phyloP scores from a whole-genome alignment of 202 grass and related monocot species.

The Setaria italica region DNA sequence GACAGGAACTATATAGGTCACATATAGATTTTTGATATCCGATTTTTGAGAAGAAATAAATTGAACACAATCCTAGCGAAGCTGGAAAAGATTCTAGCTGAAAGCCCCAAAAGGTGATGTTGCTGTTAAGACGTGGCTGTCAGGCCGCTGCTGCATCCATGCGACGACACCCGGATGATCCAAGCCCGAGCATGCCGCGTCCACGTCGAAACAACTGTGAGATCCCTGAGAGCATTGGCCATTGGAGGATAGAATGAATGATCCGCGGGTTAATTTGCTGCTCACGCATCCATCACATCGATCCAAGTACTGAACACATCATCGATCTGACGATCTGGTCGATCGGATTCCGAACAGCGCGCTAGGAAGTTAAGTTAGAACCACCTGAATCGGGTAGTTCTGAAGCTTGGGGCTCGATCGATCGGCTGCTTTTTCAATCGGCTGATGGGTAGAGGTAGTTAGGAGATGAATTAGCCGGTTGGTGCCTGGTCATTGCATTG shows the following conservation, averaged over 20 bases:
- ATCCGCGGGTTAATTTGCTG: not conserved
- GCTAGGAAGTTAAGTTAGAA: not conserved
- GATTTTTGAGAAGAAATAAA: not conserved
- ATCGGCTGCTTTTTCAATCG: too few species aligned
- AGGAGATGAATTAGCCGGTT: too few species aligned
- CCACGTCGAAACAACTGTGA: constrained; percentile 5
- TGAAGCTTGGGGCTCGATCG: too few species aligned
- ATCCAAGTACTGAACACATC: not conserved
- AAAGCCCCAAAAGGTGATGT: not conserved
- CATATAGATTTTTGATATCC: too few species aligned
- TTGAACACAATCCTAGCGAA: not conserved
- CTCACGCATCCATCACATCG: constrained; percentile 16
- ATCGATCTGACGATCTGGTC: too few species aligned
- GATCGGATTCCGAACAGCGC: too few species aligned
- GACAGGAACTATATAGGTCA: too few species aligned
- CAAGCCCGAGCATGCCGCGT: constrained; percentile 11
- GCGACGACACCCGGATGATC: constrained; percentile 39
- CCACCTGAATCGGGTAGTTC: constrained; percentile 19
- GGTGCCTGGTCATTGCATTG: too few species aligned
- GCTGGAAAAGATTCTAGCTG: not conserved
- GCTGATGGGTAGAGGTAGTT: too few species aligned
- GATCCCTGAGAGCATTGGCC: too few species aligned
- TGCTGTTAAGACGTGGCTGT: constrained; percentile 40
- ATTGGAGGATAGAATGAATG: too few species aligned
- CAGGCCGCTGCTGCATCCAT: constrained; percentile 26